phyloP scores from a whole-genome alignment of 306 rosid genomes.

The Abrus pulchellus region DNA sequence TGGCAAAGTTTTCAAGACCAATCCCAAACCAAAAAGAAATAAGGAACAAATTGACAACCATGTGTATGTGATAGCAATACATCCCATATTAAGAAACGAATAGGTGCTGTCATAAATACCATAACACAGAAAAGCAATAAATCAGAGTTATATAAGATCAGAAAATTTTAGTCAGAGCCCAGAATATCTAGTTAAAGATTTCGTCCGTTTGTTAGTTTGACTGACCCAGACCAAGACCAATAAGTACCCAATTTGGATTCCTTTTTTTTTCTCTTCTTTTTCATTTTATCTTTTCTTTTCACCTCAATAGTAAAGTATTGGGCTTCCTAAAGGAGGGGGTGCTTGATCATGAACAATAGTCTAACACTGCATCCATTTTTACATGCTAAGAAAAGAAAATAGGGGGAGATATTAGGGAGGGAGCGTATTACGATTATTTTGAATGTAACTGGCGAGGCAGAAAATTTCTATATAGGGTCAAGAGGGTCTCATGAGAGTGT shows the following conservation, averaged over 20 bases:
- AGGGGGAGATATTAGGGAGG: background rate
- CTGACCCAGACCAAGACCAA: slow-evolving; percentile 54
- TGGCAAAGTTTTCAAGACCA: slow-evolving; percentile 41
- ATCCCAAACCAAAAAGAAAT: slow-evolving; percentile 35
- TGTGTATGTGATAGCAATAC: slow-evolving; percentile 47
- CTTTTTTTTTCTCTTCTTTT: background rate
- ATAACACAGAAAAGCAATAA: slow-evolving; percentile 46
- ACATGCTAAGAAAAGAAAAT: slow-evolving; percentile 39
- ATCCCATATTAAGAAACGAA: slow-evolving; percentile 54
- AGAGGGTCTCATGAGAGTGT: slow-evolving; percentile 67
- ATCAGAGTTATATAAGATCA: slow-evolving; percentile 50
- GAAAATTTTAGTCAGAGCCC: slow-evolving; percentile 58
- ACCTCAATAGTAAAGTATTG: slow-evolving; percentile 45
- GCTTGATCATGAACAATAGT: slow-evolving; percentile 34
- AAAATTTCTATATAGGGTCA: slow-evolving; percentile 46
- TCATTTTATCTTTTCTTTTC: slow-evolving; percentile 1
- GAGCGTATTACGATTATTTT: slow-evolving; percentile 25
- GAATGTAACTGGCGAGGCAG: slow-evolving; percentile 49
- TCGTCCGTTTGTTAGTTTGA: slow-evolving; percentile 69
- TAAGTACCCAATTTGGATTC: slow-evolving; percentile 47
- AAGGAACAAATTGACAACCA: slow-evolving; percentile 52
- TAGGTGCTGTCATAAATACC: slow-evolving; percentile 53
- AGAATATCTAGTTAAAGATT: slow-evolving; percentile 64
- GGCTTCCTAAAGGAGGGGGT: background rate
- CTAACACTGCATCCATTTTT: slow-evolving; percentile 39